Evolutionary conservation across 1,139 yeast species (phyloP).

Genomic region (Taphrina deformans): DNA sequence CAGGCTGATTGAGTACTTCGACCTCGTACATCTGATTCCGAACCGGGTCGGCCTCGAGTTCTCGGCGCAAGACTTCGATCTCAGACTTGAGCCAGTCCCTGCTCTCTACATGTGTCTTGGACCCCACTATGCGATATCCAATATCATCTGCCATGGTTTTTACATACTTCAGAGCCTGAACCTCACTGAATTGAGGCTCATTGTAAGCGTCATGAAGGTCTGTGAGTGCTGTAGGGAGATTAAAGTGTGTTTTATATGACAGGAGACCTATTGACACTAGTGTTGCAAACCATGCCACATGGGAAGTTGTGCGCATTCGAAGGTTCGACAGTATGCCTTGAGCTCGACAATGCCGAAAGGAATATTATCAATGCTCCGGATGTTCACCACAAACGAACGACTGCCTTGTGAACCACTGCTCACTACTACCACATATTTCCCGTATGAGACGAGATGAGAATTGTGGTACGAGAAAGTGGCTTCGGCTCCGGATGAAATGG

Average conservation of each 20-base stretch:
- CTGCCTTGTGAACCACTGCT: too few species aligned
- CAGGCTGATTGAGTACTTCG: constrained; percentile 26
- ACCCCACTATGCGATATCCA: constrained; percentile 35
- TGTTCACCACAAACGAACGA: too few species aligned
- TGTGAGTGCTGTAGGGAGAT: constrained; percentile 21
- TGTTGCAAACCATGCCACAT: constrained; percentile 4
- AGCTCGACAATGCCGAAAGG: too few species aligned
- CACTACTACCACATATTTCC: neutral
- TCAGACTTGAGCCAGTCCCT: constrained; percentile 33
- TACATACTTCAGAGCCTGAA: constrained; percentile 17
- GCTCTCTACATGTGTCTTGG: constrained; percentile 31
- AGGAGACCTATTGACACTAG: constrained; percentile 1
- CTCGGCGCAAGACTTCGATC: constrained; percentile 12
- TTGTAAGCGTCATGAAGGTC: constrained; percentile 26
- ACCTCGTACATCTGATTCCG: constrained; percentile 21
- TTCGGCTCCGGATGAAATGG: neutral
- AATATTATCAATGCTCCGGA: too few species aligned
- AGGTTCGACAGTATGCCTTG: neutral
- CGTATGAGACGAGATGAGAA: neutral
- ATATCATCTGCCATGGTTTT: constrained; percentile 26
- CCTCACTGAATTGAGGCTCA: constrained; percentile 33
- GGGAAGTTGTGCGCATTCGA: constrained; percentile 16
- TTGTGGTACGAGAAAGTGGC: constrained; percentile 11
- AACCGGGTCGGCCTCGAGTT: constrained; percentile 18
- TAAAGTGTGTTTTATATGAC: constrained; percentile 18